These are phyloP conservation scores for Mycena pura DNA, from an alignment of 768 basidiomycete species.

Conservation along the genomic window DNA sequence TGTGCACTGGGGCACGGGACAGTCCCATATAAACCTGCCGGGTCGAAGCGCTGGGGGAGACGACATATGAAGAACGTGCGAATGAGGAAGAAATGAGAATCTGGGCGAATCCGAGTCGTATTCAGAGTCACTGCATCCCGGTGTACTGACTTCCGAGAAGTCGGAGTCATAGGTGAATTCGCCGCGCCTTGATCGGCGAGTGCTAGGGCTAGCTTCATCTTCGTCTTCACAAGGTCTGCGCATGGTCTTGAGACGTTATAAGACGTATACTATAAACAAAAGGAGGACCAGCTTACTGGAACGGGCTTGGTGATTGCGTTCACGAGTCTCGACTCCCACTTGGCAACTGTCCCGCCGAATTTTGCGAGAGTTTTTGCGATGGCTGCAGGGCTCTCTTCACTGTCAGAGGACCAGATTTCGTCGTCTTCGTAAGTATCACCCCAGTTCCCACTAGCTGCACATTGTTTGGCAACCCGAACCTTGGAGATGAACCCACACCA, in stretches of 20 bases:
- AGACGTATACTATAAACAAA: background rate
- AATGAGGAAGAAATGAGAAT: slow-evolving; percentile 20
- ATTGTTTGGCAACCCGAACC: background rate
- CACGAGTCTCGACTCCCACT: slow-evolving; percentile 39
- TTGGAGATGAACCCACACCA: slow-evolving; percentile 56
- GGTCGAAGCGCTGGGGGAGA: slow-evolving; percentile 47
- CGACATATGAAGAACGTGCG: slow-evolving; percentile 28
- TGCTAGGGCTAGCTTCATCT: background rate
- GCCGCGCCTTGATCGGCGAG: background rate
- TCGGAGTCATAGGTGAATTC: slow-evolving; percentile 57
- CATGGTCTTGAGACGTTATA: background rate
- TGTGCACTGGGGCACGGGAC: slow-evolving; percentile 50
- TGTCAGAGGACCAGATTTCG: slow-evolving; percentile 11
- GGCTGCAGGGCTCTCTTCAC: slow-evolving; percentile 5
- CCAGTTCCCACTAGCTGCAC: slow-evolving; percentile 17
- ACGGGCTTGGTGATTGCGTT: slow-evolving; percentile 4
- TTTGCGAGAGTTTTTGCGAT: slow-evolving; percentile 31
- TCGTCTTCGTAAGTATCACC: slow-evolving; percentile 26
- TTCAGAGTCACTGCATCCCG: slow-evolving; percentile 43
- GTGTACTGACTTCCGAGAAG: slow-evolving; percentile 60
- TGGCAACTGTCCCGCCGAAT: slow-evolving; percentile 38
- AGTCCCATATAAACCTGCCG: slow-evolving; percentile 59
- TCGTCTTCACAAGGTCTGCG: background rate
- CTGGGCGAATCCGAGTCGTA: slow-evolving; percentile 36
- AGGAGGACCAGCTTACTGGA: background rate